These are phyloP conservation scores for Barnettozyma sucrosica DNA, from an alignment of 805 yeast genomes.

Conservation along the genomic window DNA sequence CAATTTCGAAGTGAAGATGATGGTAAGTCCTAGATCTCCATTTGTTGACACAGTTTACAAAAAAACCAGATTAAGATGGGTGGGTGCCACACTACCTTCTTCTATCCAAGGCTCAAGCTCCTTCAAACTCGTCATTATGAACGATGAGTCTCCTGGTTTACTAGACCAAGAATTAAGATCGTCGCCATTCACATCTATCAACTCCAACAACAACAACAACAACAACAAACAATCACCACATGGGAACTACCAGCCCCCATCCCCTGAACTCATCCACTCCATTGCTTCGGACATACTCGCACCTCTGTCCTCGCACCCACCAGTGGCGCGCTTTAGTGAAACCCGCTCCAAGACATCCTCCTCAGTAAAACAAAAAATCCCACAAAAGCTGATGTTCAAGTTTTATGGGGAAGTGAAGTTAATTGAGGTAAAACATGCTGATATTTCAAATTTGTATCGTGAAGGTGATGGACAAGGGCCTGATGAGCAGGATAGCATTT, in stretches of 20 bases:
- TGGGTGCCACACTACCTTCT: constrained; percentile 33
- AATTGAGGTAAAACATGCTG: constrained; percentile 14
- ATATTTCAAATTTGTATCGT: background rate
- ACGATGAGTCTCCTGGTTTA: constrained; percentile 29
- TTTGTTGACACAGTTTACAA: constrained; percentile 29
- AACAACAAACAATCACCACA: background rate
- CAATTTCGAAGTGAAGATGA: constrained; percentile 25
- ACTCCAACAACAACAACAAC: no score
- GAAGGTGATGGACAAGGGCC: background rate
- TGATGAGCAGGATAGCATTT: constrained; percentile 9
- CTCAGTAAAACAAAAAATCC: constrained; percentile 5
- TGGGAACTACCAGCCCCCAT: background rate
- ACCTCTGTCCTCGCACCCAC: constrained; percentile 14
- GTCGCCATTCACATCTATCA: background rate
- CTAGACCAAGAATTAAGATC: constrained; percentile 14
- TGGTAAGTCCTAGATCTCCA: constrained; percentile 26
- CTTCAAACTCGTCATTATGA: constrained; percentile 30
- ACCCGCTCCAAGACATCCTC: background rate
- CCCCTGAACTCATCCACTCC: background rate
- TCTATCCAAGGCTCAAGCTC: constrained; percentile 31
- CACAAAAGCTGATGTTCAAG: constrained; percentile 13
- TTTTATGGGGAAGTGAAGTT: constrained; percentile 21
- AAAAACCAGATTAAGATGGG: constrained; percentile 34
- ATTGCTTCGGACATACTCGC: constrained; percentile 7
- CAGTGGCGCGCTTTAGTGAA: constrained; percentile 22